These are phyloP conservation scores for Heracleum sosnowskyi DNA, from an alignment of 129 eudicot species.

Conservation along the genomic window DNA sequence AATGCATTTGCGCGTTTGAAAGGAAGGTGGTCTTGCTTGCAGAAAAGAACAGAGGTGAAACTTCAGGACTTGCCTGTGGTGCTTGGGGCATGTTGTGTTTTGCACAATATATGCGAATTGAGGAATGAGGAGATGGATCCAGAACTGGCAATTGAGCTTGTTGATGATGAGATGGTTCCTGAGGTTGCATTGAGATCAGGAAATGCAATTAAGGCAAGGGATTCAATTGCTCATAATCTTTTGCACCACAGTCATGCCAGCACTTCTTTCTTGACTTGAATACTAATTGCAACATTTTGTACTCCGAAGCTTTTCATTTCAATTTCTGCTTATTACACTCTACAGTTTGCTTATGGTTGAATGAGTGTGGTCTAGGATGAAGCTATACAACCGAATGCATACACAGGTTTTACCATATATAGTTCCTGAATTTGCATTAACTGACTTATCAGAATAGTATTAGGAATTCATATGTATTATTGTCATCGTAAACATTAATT, in stretches of 20 bases:
- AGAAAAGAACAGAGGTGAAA: conserved; percentile 87
- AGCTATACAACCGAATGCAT: not conserved
- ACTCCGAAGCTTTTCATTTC: not conserved
- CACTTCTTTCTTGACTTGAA: conserved; percentile 68
- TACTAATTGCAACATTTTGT: conserved; percentile 12
- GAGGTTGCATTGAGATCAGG: conserved; percentile 63
- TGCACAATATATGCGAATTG: conserved; percentile 91
- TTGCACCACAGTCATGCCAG: conserved; percentile 96
- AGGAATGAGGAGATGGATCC: conserved; percentile 60
- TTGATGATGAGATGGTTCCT: conserved; percentile 88
- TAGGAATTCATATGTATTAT: conserved; percentile 14
- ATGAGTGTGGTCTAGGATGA: too few relatives aligned
- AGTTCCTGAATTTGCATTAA: conserved; percentile 25
- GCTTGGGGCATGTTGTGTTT: conserved; percentile 92
- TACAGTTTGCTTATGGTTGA: too few relatives aligned
- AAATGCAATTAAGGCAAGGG: conserved; percentile 59
- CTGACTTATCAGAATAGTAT: conserved; percentile 16
- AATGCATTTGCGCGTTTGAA: conserved; percentile 80
- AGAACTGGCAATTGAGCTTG: conserved; percentile 36
- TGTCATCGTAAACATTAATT: not conserved
- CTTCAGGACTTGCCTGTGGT: conserved; percentile 94
- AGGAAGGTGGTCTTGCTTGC: conserved; percentile 93
- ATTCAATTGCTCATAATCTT: conserved; percentile 84
- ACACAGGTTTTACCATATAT: conserved; percentile 19
- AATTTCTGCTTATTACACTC: not conserved